A percentile compares a stretch with the other conserved stretches of the same genome.
These are phyloP conservation scores for Ambrosiella beaveri DNA, from an alignment of 2,329 filamentous ascomycete genomes.

Conservation along the genomic window DNA sequence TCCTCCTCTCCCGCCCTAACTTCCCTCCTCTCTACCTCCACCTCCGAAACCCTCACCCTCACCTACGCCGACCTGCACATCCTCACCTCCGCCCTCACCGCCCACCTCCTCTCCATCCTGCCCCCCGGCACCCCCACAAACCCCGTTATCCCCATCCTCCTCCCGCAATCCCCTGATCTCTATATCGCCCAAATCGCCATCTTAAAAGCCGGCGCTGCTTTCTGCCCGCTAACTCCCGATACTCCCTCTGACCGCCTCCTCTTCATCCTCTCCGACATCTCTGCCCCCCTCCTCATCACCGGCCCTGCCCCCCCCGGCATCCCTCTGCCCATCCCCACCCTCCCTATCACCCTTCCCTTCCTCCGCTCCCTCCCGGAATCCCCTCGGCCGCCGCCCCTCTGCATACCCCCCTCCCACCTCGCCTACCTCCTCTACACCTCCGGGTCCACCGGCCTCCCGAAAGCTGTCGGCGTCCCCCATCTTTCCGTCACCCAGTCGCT, in stretches of 20 bases:
- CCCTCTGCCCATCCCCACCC: constrained; percentile 17
- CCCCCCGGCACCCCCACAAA: not conserved
- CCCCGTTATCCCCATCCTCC: constrained; percentile 51
- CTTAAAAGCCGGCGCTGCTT: constrained; percentile 66
- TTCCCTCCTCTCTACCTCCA: too few relatives aligned
- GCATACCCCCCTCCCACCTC: constrained; percentile 25
- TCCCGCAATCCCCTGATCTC: constrained; percentile 60
- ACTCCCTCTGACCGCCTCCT: constrained; percentile 57
- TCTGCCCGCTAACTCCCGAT: constrained; percentile 70
- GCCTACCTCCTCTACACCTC: constrained; percentile 93
- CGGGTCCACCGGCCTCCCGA: constrained; percentile 74
- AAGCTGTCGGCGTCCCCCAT: constrained; percentile 74
- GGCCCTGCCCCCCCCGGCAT: constrained; percentile 25
- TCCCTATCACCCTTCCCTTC: not conserved
- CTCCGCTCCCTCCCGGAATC: not conserved
- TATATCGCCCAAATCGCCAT: constrained; percentile 65
- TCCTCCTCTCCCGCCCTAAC: too few relatives aligned
- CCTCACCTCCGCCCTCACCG: constrained; percentile 2
- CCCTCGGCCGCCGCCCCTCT: constrained; percentile 14
- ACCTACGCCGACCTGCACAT: constrained; percentile 17
- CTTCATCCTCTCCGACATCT: constrained; percentile 67
- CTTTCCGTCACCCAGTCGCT: constrained; percentile 64
- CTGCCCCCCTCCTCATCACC: constrained; percentile 49
- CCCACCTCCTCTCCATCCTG: not conserved
- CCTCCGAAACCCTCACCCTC: too few relatives aligned